These are phyloP conservation scores for Jasminum sambac DNA, from an alignment of 257 asterid species.

Conservation along the genomic window DNA sequence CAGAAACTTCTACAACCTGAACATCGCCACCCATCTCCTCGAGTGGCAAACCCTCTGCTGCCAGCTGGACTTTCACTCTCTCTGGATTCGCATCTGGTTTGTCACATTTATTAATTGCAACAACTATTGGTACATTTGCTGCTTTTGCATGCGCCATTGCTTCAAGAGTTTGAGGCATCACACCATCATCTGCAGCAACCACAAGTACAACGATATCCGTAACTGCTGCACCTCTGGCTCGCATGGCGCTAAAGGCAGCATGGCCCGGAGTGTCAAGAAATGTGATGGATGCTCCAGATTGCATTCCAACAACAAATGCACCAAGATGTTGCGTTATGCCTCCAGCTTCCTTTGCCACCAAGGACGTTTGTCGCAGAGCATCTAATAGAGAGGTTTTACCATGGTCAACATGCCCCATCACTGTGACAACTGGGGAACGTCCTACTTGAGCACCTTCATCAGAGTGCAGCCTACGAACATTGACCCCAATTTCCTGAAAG, in stretches of 20 bases:
- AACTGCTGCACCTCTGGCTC: slow-evolving; percentile 96
- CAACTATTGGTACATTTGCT: slow-evolving; percentile 83
- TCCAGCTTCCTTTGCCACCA: slow-evolving; percentile 97
- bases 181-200: slow-evolving; percentile 99
- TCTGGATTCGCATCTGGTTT: slow-evolving; percentile 81
- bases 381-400: slow-evolving; percentile 95
- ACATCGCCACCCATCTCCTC: slow-evolving; percentile 98
- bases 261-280: slow-evolving; percentile 99
- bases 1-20: slow-evolving; percentile 97
- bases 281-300: slow-evolving; percentile 83
- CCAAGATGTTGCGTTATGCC: slow-evolving; percentile 98
- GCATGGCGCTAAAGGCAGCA: slow-evolving; percentile 98
- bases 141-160: slow-evolving; percentile 89
- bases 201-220: slow-evolving; percentile 93
- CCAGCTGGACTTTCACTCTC: slow-evolving; percentile 79
- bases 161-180: slow-evolving; percentile 97
- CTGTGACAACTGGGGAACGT: slow-evolving; percentile 93
- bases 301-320: slow-evolving; percentile 94
- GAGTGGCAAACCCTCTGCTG: slow-evolving; percentile 73
- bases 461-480: slow-evolving; percentile 67
- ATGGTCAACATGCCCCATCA: slow-evolving; percentile 99
- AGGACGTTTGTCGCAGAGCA: slow-evolving; percentile 81
- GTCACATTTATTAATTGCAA: slow-evolving; percentile 91
- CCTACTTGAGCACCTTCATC: slow-evolving; percentile 64
- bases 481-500: slow-evolving; percentile 85